Evolutionary conservation across 305 asterid species (phyloP).

Genomic region (Fraxinus ornus): DNA sequence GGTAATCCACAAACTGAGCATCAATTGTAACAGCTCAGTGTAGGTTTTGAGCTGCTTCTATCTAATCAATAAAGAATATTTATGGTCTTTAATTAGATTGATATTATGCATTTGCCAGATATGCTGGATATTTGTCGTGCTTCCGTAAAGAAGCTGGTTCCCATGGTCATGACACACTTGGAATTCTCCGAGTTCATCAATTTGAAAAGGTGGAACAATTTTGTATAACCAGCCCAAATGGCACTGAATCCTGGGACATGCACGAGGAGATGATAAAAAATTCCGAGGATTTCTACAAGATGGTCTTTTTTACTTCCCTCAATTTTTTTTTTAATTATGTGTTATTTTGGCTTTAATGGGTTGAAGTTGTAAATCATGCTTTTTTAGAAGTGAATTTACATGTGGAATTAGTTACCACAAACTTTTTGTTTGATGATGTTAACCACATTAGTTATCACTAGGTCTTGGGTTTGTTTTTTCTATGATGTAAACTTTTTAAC

Average conservation of each 20-base stretch:
- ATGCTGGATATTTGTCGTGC: conserved; percentile 91
- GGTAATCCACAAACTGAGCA: conserved; percentile 3
- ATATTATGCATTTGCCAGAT: conserved; percentile 41
- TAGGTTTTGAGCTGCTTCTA: conserved; percentile 10
- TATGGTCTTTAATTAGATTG: not conserved
- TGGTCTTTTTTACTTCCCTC: conserved; percentile 35
- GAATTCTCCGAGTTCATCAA: conserved; percentile 90
- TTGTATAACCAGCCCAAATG: conserved; percentile 80
- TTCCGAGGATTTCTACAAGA: conserved; percentile 77
- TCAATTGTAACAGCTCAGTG: not conserved
- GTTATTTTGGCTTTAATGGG: not conserved
- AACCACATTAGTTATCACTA: not conserved
- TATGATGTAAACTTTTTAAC: not conserved
- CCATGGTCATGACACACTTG: conserved; percentile 90
- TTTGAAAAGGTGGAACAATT: conserved; percentile 93
- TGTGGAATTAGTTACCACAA: not conserved
- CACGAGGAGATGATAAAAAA: conserved; percentile 87
- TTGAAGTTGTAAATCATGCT: not conserved
- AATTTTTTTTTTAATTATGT: not conserved
- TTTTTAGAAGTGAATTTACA: not conserved
- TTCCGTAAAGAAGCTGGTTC: conserved; percentile 97
- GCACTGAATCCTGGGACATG: conserved; percentile 85
- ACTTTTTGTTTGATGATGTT: not conserved
- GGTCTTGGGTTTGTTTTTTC: not conserved
- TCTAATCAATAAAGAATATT: not conserved